phyloP scores from a whole-genome alignment of 1,284 basidiomycete genomes.

The Cryptococcus deneoformans region DNA sequence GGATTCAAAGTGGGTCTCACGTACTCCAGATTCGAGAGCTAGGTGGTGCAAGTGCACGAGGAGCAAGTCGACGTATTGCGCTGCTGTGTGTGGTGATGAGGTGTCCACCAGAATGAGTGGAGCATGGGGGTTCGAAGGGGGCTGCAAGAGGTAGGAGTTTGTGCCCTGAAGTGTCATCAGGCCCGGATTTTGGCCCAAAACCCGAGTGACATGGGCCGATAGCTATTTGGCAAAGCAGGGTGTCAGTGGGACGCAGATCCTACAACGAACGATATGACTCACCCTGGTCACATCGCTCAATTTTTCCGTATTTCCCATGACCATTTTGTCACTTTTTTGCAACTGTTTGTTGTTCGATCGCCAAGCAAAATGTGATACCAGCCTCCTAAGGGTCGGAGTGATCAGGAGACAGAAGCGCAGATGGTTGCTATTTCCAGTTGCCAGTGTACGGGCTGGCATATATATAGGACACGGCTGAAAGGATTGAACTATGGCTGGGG shows the following conservation, averaged over 20 bases:
- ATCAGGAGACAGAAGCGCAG: no score
- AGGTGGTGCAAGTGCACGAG: slow-evolving; percentile 34
- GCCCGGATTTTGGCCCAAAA: slow-evolving; percentile 74
- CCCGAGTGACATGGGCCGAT: slow-evolving; percentile 48
- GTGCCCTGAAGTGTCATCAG: slow-evolving; percentile 93
- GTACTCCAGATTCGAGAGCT: slow-evolving; percentile 42
- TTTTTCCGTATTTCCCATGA: slow-evolving; percentile 18
- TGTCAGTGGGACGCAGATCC: not conserved
- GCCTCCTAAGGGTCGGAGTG: no score
- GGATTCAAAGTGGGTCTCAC: slow-evolving; percentile 36
- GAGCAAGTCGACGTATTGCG: slow-evolving; percentile 36
- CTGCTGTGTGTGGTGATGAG: slow-evolving; percentile 68
- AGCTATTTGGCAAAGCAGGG: slow-evolving; percentile 26
- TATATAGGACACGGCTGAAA: no score
- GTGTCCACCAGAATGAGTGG: slow-evolving; percentile 77
- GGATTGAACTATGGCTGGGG: no score
- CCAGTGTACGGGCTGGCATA: no score
- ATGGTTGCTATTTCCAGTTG: no score
- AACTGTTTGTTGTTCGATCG: no score
- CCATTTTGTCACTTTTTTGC: slow-evolving; percentile 9
- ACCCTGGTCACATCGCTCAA: slow-evolving; percentile 37
- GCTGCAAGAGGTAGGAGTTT: slow-evolving; percentile 79
- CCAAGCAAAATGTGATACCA: no score
- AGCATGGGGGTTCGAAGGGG: not conserved
- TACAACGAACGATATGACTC: slow-evolving; percentile 3